Base-by-base conservation (phyloP, 805 yeast species). In the Schizosaccharomyces lindneri region DNA sequence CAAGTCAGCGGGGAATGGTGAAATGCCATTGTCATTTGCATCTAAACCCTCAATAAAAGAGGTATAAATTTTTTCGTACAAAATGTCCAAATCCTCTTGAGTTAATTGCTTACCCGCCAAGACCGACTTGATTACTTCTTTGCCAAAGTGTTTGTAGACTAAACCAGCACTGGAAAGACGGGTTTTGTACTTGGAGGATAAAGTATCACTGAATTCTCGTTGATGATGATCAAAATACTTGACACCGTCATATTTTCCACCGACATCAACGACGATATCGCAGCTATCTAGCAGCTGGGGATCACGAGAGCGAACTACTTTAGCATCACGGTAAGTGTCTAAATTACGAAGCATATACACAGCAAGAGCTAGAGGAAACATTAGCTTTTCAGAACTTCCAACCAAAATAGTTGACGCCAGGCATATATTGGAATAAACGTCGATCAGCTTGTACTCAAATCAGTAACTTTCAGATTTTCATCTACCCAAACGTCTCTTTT, bases 151-250 rank as follows among this genome's bases (percentile, higher is more conserved):
- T 65, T 89, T 90, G 76, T 83, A 93, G 21, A 93, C 81, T 64
- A 93, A 77, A 31, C 98, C 98, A 7, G 98, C 98, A 63, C 95
- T 85, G 21, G 95, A 84, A 65, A 93, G 77, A 71, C 87, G 89
- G 61, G 97, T 93, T 64, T 74, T 71, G 69, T 75, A 84, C 7
- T 76, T 73, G 19, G 64, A 60, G 29, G 79, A 79, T 69, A 93
- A 90, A 4, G 84, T 81, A 66, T 84, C 89, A 39, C 74, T 73
- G 69, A 93, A 93, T 21, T 85, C 97, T 65, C 97, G 80, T 75
- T 93, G 98, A 73, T 93, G 98, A 70, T 93, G 98, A 71, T 93
- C 98, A 71, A 87, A 90, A 71, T 77, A 86, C 73, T 89, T 89
- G 55, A 75, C 76, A 15, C 84, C 85, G 70, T 88, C 95, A 71